A percentile compares a stretch with the other conserved stretches of the same genome.
phyloP scores from a whole-genome alignment of 192 early-diverging fungal species.

The Phlyctochytrium arcticum region DNA sequence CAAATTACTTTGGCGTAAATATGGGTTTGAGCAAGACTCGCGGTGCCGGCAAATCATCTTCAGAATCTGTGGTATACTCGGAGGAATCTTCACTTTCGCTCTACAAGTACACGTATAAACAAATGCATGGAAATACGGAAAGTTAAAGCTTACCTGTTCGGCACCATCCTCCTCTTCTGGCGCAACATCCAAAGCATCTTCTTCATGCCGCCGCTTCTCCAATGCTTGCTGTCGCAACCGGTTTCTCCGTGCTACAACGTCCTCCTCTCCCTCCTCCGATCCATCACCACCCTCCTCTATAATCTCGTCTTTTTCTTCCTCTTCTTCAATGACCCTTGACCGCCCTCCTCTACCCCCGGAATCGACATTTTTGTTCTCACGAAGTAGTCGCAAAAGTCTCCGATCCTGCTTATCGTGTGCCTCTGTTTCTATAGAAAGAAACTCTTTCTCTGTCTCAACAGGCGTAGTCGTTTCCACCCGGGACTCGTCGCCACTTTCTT shows the following conservation, averaged over 20 bases:
- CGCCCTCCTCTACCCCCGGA: constrained; percentile 28
- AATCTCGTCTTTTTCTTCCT: constrained; percentile 30
- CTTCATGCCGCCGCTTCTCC: constrained; percentile 31
- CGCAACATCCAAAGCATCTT: constrained; percentile 23
- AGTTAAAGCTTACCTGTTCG: constrained; percentile 12
- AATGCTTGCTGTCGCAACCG: constrained; percentile 20
- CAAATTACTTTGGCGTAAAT: constrained; percentile 82
- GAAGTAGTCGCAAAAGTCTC: constrained; percentile 19
- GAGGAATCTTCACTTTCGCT: constrained; percentile 52
- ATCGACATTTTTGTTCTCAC: no score
- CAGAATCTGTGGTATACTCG: constrained; percentile 52
- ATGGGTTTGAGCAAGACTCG: constrained; percentile 77
- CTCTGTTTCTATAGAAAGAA: no score
- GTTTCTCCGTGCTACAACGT: constrained; percentile 31
- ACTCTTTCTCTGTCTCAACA: no score
- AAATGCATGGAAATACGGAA: neutral
- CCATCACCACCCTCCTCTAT: constrained; percentile 48
- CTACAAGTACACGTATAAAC: constrained; percentile 2
- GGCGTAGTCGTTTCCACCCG: no score
- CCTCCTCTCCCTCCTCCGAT: constrained; percentile 44
- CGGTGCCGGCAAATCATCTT: constrained; percentile 55
- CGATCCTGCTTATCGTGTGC: constrained; percentile 11
- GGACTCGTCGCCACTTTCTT: no score
- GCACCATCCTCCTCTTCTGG: constrained; percentile 21
- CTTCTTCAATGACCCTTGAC: constrained; percentile 50